These are phyloP conservation scores for Dalechampia spathulata DNA, from an alignment of 441 rosid species.

Conservation along the genomic window DNA sequence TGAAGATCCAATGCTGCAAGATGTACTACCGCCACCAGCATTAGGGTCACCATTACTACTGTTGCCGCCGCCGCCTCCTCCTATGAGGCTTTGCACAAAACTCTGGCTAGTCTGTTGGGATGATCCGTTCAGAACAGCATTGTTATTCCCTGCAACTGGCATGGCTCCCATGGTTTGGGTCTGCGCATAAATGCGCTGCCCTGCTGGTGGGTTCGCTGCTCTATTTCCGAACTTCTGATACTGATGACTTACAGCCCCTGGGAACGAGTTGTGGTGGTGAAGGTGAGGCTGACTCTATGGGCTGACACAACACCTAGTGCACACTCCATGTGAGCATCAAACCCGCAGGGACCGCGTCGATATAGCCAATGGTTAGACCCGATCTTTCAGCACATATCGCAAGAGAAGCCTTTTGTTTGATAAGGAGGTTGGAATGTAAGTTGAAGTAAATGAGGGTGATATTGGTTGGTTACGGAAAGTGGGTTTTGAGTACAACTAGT, in stretches of 20 bases:
- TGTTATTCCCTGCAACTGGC: slow-evolving; percentile 1
- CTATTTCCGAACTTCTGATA: slow-evolving; percentile 12
- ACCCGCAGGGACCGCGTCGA: slow-evolving; percentile 40
- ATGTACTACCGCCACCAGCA: not conserved
- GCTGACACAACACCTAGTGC: slow-evolving; percentile 4
- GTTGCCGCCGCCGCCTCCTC: slow-evolving; percentile 13
- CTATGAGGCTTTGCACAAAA: slow-evolving; percentile 15
- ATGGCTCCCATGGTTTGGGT: slow-evolving; percentile 10
- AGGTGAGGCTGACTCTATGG: slow-evolving; percentile 5
- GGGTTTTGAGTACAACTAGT: slow-evolving; percentile 36
- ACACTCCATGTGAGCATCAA: slow-evolving; percentile 52
- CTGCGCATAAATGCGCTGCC: not conserved
- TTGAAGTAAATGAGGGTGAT: slow-evolving; percentile 37
- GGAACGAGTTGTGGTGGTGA: slow-evolving; percentile 22
- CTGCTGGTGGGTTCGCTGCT: not conserved
- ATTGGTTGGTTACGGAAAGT: slow-evolving; percentile 22
- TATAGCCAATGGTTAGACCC: slow-evolving; percentile 58
- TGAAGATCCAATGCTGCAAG: slow-evolving; percentile 7
- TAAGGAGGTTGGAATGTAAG: slow-evolving; percentile 43
- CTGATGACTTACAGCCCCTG: slow-evolving; percentile 8
- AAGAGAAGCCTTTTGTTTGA: slow-evolving; percentile 36
- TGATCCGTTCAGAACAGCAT: not conserved
- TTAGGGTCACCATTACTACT: not conserved
- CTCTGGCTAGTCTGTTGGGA: too few species aligned
- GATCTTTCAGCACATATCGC: slow-evolving; percentile 35